These are phyloP conservation scores for Alternaria burnsii DNA, from an alignment of 2,329 filamentous ascomycete species.

Conservation along the genomic window DNA sequence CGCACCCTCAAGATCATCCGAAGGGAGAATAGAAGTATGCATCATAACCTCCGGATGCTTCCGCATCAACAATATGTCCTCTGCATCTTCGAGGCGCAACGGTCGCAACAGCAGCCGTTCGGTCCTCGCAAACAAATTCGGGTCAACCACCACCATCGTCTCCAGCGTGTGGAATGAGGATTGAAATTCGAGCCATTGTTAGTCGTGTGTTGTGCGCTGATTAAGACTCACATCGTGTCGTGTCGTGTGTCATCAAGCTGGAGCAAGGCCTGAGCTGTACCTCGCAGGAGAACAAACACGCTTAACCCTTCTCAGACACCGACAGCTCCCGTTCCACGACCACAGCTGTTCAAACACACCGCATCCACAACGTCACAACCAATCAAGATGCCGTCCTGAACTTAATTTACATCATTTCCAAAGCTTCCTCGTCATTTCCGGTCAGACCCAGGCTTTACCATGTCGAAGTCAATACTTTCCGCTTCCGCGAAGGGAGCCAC, in stretches of 20 bases:
- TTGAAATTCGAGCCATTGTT: constrained; percentile 28
- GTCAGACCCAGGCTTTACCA: constrained; percentile 19
- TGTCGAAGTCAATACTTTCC: constrained; percentile 49
- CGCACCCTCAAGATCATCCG: constrained; percentile 55
- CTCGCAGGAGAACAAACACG: constrained; percentile 16
- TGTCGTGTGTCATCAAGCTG: constrained; percentile 36
- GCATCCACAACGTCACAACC: constrained; percentile 23
- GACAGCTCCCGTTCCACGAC: constrained; percentile 28
- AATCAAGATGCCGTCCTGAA: constrained; percentile 36
- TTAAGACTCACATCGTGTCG: constrained; percentile 25
- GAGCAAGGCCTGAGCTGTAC: constrained; percentile 13
- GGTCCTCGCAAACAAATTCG: constrained; percentile 52
- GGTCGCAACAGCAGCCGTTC: constrained; percentile 65
- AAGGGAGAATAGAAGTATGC: constrained; percentile 63
- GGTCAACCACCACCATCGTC: constrained; percentile 48
- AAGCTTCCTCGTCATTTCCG: constrained; percentile 14
- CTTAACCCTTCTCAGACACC: constrained; percentile 35
- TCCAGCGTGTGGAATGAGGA: constrained; percentile 3
- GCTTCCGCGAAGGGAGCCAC: constrained; percentile 75
- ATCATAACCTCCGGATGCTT: constrained; percentile 69
- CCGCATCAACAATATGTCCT: constrained; percentile 62
- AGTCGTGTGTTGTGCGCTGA: background rate
- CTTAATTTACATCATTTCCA: constrained; percentile 12
- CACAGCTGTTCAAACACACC: constrained; percentile 28
- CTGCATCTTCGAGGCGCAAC: constrained; percentile 60